Base-by-base conservation (phyloP, 2,329 filamentous ascomycete genomes). In the Pseudopyricularia cyperi region DNA sequence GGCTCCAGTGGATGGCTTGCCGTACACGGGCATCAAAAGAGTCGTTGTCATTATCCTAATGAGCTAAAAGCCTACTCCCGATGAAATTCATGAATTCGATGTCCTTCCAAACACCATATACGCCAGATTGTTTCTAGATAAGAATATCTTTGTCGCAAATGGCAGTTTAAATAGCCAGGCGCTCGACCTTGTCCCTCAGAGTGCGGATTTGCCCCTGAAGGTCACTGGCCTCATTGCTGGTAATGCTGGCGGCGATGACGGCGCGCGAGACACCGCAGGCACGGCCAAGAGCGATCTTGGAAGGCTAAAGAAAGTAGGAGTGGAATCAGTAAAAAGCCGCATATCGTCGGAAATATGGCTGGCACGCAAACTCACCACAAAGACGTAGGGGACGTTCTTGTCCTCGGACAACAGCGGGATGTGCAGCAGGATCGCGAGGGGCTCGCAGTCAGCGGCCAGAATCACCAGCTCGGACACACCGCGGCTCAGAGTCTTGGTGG, bases 101-200 rank as follows among this genome's bases (percentile, higher is more conserved):
- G 37, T 42, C 37, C 37, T 7, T 14, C 22, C 22, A 3, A 42
- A 24, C 37, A 42, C 17, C 37, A 11, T 42, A 42, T n/a, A 42
- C 37, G 17, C 37, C 37, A 19, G 14, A 19, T 9, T 19, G 12
- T 19, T 42, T n/a, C 37, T 42, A 4, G 8, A 7, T 19, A 22
- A 11, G 17, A 19, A 19, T 22, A 42, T 42, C 37, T 37, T 22
- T 8, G 28, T 15, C 7, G 14, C 5, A 3, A 14, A n/a, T n/a
- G n/a, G n/a, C 22, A 4, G 37, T 60, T 80, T 84, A 96, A 73
- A 96, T 95, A 75, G 91, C 89, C 60, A 96, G 79, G 62, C 90
- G 81, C 79, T 97, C 91, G 52, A 97, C 87, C 82, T 95, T 94
- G 71, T 94, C 87, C 77, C 91, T 94, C 64, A 96, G 76, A 58